Evolutionary conservation across 2,329 filamentous ascomycete species (phyloP).

Genomic region (Penicillium occitanis): DNA sequence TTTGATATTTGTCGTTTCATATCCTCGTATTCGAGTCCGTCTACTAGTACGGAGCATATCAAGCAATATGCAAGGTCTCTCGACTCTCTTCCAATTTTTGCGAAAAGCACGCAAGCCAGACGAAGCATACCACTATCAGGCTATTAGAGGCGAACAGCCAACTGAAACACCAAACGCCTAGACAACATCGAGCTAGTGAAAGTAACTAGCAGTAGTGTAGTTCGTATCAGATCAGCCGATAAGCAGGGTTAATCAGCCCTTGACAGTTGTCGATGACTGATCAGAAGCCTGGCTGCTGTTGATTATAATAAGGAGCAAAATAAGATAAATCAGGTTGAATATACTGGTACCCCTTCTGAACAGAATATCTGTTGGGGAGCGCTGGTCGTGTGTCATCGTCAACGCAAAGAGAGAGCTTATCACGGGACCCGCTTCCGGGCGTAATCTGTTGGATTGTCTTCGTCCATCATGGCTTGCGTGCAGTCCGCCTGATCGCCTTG

Average conservation of each 20-base stretch:
- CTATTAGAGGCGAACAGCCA: neutral
- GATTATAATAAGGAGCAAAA: neutral
- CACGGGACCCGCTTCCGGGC: conserved; percentile 19
- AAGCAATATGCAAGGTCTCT: neutral
- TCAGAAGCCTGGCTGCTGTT: neutral
- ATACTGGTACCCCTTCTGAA: neutral
- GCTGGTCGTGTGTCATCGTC: neutral
- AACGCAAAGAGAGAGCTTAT: neutral
- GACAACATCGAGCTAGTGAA: neutral
- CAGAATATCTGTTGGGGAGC: neutral
- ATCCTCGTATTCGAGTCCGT: neutral
- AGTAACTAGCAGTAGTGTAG: neutral
- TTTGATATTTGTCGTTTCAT: neutral
- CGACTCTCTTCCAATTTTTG: neutral
- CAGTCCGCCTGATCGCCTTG: conserved; percentile 13
- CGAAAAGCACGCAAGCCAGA: neutral
- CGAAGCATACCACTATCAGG: neutral
- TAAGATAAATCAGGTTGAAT: neutral
- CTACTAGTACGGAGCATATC: neutral
- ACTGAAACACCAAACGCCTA: neutral
- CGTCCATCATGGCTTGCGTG: neutral
- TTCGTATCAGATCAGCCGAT: conserved; percentile 2
- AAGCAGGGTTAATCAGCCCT: neutral
- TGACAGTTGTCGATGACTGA: neutral
- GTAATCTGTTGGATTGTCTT: neutral